A percentile compares a stretch with the other conserved stretches of the same genome.
Conservation (phyloP, 2,329 filamentous ascomycete genomes). For the Colletotrichum magnum region DNA sequence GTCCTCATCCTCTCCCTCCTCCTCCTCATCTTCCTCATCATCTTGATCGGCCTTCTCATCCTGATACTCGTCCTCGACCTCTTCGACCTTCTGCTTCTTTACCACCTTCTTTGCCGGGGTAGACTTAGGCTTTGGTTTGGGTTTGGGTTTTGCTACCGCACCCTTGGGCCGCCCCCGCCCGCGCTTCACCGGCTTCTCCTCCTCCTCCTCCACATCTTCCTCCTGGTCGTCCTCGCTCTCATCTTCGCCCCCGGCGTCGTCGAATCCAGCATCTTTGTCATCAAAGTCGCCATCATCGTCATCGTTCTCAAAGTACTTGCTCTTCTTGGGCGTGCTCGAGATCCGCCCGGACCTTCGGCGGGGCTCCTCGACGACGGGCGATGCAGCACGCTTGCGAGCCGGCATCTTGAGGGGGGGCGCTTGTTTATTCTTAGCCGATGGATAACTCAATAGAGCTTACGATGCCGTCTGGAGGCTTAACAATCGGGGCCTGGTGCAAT, state of each 20-base stretch:
- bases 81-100: slow-evolving; percentile 44
- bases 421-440: too few relatives aligned
- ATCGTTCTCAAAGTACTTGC: slow-evolving; percentile 65
- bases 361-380: slow-evolving; percentile 47
- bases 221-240: slow-evolving; percentile 36
- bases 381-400: slow-evolving; percentile 54
- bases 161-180: slow-evolving; percentile 38
- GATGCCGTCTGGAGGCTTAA: neutral
- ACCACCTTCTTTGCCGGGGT: slow-evolving; percentile 44
- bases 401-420: slow-evolving; percentile 49
- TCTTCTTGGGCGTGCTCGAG: slow-evolving; percentile 61
- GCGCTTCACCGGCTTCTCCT: slow-evolving; percentile 38
- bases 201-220: slow-evolving; percentile 28
- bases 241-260: slow-evolving; percentile 32
- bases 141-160: neutral
- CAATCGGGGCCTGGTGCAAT: neutral
- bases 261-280: neutral
- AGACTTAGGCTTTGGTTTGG: slow-evolving; percentile 11
- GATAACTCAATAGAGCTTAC: too few relatives aligned
- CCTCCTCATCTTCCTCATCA: slow-evolving; percentile 44
- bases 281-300: slow-evolving; percentile 42
- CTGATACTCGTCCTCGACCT: slow-evolving; percentile 30
- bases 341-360: slow-evolving; percentile 65
- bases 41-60: slow-evolving; percentile 41
- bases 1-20: slow-evolving; percentile 51